A percentile compares a stretch with the other conserved stretches of the same genome.
These are phyloP conservation scores for Gossypium lobatum DNA, from an alignment of 441 rosid genomes.

Conservation along the genomic window DNA sequence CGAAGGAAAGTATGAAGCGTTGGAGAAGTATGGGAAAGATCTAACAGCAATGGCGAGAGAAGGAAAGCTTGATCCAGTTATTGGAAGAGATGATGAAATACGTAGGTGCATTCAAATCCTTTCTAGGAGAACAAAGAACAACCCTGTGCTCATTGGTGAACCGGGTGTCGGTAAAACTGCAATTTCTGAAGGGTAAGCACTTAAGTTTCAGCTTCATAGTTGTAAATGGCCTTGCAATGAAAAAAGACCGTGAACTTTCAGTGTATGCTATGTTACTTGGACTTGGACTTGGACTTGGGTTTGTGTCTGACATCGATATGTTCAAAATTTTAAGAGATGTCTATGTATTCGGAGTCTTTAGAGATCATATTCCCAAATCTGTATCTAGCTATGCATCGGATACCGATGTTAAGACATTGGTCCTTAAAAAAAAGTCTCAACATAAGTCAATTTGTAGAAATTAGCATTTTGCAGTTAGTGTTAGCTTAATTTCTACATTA, in stretches of 20 bases:
- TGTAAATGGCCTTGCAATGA: neutral
- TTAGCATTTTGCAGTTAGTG: neutral
- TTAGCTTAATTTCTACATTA: neutral
- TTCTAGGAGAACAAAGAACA: constrained; percentile 95
- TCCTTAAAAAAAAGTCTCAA: neutral
- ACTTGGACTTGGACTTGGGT: neutral
- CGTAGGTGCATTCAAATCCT: constrained; percentile 92
- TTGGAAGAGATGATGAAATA: constrained; percentile 94
- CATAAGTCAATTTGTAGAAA: neutral
- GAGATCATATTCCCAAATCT: neutral
- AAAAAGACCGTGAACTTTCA: neutral
- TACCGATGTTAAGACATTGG: neutral
- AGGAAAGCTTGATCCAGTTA: constrained; percentile 95
- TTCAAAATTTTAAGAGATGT: neutral
- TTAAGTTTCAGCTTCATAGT: neutral
- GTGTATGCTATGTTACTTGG: neutral
- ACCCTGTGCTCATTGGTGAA: constrained; percentile 93
- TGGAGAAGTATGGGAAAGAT: constrained; percentile 95
- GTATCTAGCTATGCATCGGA: neutral
- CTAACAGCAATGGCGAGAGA: constrained; percentile 93
- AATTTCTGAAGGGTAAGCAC: constrained; percentile 82
- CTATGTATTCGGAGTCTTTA: neutral
- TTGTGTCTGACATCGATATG: neutral
- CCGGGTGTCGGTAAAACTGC: constrained; percentile 99
- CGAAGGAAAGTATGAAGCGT: constrained; percentile 93